phyloP scores from a whole-genome alignment of 257 asterid genomes.

The Rhazya stricta region DNA sequence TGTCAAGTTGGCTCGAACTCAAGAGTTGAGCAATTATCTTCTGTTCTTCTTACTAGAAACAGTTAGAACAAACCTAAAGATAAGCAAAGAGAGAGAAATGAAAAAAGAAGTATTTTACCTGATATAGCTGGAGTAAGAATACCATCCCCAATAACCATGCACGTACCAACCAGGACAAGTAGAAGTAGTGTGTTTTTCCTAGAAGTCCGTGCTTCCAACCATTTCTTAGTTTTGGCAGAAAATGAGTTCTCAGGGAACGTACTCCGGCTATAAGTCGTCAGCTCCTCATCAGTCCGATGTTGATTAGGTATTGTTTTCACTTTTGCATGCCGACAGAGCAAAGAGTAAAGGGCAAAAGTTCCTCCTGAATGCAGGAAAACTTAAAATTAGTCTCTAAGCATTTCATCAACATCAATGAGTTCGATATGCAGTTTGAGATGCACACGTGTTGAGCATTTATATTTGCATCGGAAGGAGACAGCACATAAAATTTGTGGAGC shows the following conservation, averaged over 20 bases:
- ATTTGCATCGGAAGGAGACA: neutral
- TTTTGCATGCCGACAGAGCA: conserved; percentile 94
- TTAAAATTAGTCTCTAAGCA: neutral
- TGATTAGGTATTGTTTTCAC: conserved; percentile 87
- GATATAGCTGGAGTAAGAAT: conserved; percentile 99
- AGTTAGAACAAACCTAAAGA: neutral
- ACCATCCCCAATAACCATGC: conserved; percentile 98
- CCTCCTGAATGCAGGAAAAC: conserved; percentile 48
- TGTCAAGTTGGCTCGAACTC: no score
- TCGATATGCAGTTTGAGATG: neutral
- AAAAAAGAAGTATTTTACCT: conserved; percentile 37
- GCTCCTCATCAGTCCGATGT: conserved; percentile 96
- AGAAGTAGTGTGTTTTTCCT: conserved; percentile 73
- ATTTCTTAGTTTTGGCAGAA: conserved; percentile 82
- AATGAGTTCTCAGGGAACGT: conserved; percentile 81
- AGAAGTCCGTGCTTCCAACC: conserved; percentile 72
- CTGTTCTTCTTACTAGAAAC: neutral
- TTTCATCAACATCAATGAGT: neutral
- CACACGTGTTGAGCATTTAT: no score
- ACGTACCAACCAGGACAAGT: conserved; percentile 79
- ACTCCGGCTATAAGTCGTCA: conserved; percentile 92
- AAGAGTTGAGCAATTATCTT: neutral
- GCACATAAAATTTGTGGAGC: neutral
- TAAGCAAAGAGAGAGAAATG: neutral
- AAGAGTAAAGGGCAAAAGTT: conserved; percentile 90